phyloP scores from a whole-genome alignment of 208 protist species.

The Trypanosoma vivax region DNA sequence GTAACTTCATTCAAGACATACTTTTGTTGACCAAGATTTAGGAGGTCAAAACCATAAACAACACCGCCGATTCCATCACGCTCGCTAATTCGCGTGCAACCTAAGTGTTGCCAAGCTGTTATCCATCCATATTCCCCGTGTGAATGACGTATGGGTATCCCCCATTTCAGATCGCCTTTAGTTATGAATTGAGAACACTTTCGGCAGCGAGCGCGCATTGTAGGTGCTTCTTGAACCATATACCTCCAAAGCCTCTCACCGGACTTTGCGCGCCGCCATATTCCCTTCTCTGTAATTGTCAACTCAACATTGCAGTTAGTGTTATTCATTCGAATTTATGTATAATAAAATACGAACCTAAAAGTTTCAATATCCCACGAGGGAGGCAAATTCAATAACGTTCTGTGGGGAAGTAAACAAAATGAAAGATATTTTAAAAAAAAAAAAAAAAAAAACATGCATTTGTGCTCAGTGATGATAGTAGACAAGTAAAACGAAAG shows the following conservation, averaged over 20 bases:
- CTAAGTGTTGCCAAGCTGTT: constrained; percentile 83
- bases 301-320: constrained; percentile 53
- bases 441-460: background rate
- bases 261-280: constrained; percentile 43
- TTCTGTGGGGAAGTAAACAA: background rate
- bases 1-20: constrained; percentile 52
- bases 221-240: constrained; percentile 61
- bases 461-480: background rate
- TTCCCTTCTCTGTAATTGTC: constrained; percentile 54
- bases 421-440: background rate
- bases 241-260: constrained; percentile 51
- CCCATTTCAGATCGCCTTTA: constrained; percentile 74
- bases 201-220: constrained; percentile 64
- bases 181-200: constrained; percentile 80
- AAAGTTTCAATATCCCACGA: constrained; percentile 3
- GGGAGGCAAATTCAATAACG: background rate
- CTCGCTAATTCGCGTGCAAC: constrained; percentile 49
- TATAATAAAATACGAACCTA: background rate
- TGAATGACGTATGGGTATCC: constrained; percentile 75
- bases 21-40: constrained; percentile 43
- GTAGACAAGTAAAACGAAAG: too few relatives aligned
- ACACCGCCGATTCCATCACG: constrained; percentile 14
- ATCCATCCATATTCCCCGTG: constrained; percentile 83
- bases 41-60: constrained; percentile 43
- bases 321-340: constrained; percentile 25